Conservation (phyloP, 306 rosid species). For the Dalbergia cultrata region DNA sequence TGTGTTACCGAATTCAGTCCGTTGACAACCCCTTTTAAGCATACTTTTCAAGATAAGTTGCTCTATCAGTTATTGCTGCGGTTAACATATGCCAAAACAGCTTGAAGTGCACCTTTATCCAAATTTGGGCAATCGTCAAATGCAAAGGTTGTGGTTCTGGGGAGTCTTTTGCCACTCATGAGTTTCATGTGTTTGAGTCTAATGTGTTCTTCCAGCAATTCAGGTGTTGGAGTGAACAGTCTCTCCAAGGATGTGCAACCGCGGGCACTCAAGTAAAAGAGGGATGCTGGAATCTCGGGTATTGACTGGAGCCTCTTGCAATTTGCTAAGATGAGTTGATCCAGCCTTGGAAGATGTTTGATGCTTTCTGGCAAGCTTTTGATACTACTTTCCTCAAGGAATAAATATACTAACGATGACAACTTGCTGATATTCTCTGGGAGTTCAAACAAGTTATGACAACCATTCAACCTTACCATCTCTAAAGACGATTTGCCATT, state of each 20-base stretch:
- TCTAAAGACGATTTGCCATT: neutral
- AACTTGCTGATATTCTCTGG: neutral
- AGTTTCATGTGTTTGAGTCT: neutral
- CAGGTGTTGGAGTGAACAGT: neutral
- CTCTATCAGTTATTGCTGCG: neutral
- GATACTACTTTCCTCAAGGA: neutral
- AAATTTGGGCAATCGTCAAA: neutral
- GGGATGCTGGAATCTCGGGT: neutral
- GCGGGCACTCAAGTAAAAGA: too few relatives aligned
- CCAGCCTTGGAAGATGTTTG: neutral
- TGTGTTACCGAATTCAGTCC: too few relatives aligned
- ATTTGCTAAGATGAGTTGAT: too few relatives aligned
- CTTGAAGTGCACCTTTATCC: neutral
- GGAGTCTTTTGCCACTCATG: too few relatives aligned
- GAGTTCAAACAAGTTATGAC: neutral
- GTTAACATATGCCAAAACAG: neutral
- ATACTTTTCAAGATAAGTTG: neutral
- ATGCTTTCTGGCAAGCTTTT: neutral
- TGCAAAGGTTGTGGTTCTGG: too few relatives aligned
- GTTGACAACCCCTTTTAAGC: too few relatives aligned
- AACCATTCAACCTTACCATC: accelerated
- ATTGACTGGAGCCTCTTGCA: neutral
- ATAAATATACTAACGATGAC: neutral
- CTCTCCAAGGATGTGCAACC: neutral
- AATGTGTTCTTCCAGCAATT: neutral